Evolutionary conservation across 352 stramenopile genomes (phyloP), one percentile per base, ranked within the genome.

Genomic region (Phytophthora pinifolia): DNA sequence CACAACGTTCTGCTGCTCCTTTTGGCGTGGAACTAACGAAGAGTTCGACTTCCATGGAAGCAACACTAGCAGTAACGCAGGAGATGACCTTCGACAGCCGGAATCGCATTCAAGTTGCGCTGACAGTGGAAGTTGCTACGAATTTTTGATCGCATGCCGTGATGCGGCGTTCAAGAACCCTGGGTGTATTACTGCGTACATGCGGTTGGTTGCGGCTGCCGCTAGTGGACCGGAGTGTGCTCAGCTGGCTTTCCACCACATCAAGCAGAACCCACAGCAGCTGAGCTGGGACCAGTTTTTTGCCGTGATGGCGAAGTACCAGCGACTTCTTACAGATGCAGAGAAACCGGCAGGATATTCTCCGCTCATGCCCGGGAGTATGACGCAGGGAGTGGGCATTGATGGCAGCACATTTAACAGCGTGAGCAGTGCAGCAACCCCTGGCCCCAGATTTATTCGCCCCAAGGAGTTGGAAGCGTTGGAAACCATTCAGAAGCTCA

Each of bases 211-310:
- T 14, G 80, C 80, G 17, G 77, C 81, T 9, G 76, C 77, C 13
- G 79, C 80, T 9, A 77, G 74, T 29, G 82, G 84, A 37, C 72
- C 74, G 13, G 80, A 88, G 18, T 90, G 83, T 50, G 82, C 82
- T 9, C 78, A 91, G 50, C 64, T 79, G 15, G 82, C 84, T 49
- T 94, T 92, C 65, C 81, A 90, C 46, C 84, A 94, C 61, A 75
- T 94, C 35, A 94, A 94, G 69, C 79, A 89, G 44, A 94, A 92
- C 62, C 84, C 84, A 7, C 54, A 72, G 20, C 70, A 89, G 30
- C 54, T 94, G 37, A 88, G 73, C 47, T 94, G 84, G 84, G 80
- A 92, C 54, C 82, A 92, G 14, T 94, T 92, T 32, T 94, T 94
- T 54, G 62, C 55, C 2, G 84, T 91, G 9, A 92, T 94, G 78